Base-by-base conservation (phyloP, 345 rosid genomes). In the Nephelium lappaceum region DNA sequence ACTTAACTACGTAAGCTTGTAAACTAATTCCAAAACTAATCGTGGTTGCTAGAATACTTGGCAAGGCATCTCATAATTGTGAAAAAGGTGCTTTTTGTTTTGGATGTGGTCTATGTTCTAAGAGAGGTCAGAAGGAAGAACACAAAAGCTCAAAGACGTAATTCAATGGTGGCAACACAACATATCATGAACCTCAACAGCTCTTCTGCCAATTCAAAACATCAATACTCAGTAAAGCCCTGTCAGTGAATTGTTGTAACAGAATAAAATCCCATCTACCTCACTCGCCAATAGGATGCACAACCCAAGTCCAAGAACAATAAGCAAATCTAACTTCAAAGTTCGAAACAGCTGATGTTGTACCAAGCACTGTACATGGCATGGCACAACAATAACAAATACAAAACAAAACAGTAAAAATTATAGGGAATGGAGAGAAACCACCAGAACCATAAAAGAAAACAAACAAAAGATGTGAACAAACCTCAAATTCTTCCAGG, bases 401-500 rank as follows among this genome's bases (percentile, higher is more conserved):
- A 25, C 39, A n/a, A 36, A 21, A 12, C 27, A 4, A 53, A 41
- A 5, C 15, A 66, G 11, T 24, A n/a, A 42, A 27, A 15, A 6
- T 25, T 3, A 71, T n/a, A 38, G 24, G 9, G 19, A 68, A 69
- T 66, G 47, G 21, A 70, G n/a, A n/a, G 43, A 18, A 55, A 67
- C 62, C 12, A 42, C 7, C 38, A 49, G 25, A 61, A n/a, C 36
- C 60, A 24, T 39, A 19, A 49, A 69, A 49, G 75, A n/a, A 68
- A 12, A 41, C 41, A 74, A 55, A 39, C 45, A 69, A 38, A 36
- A 27, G 60, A 62, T 21, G 57, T 21, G 51, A 80, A 82, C 89
- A 69, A 80, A 94, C 98, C 98, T 94, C 98, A 81, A 93, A 93
- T 55, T 90, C 91, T 84, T 93, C 97, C 81, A 95, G 85, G 76